Percentiles rank a stretch among this genome's conserved stretches.
Conservation (phyloP, 768 basidiomycete genomes). For the Tulasnella sp. region DNA sequence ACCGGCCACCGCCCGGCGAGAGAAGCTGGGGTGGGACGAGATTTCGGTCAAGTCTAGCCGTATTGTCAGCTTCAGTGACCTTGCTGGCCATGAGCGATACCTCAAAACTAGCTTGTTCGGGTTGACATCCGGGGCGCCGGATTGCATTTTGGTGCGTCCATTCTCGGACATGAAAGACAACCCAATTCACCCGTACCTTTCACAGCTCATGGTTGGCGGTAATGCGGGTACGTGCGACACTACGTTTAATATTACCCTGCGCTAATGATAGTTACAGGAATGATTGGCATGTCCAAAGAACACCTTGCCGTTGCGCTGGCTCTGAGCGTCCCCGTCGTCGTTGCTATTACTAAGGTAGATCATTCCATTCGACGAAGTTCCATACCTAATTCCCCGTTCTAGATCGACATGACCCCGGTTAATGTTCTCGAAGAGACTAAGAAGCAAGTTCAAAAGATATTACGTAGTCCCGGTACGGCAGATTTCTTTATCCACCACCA, state of each 20-base stretch:
- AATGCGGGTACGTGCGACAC: constrained; percentile 48
- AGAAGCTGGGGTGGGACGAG: constrained; percentile 93
- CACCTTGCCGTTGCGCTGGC: constrained; percentile 92
- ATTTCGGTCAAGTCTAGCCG: constrained; percentile 82
- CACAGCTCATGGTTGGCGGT: constrained; percentile 71
- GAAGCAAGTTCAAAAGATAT: constrained; percentile 83
- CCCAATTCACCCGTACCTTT: constrained; percentile 25
- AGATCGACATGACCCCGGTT: constrained; percentile 96
- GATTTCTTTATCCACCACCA: constrained; percentile 19
- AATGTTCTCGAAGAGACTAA: constrained; percentile 85
- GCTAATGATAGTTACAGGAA: constrained; percentile 28
- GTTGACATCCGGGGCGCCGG: constrained; percentile 81
- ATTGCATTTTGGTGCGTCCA: constrained; percentile 47
- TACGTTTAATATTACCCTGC: not conserved
- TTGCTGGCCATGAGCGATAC: constrained; percentile 79
- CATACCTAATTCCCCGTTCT: not conserved
- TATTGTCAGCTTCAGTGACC: constrained; percentile 87
- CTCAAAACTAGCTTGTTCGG: constrained; percentile 81
- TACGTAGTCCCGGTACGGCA: constrained; percentile 84
- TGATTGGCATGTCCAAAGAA: constrained; percentile 90
- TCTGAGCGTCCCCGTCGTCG: constrained; percentile 81
- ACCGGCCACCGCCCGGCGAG: constrained; percentile 36
- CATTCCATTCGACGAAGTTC: not conserved
- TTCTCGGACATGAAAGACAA: not conserved
- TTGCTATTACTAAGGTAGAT: constrained; percentile 83